Conservation (phyloP, 108 stramenopile species). For the Cyclotella choctawhatcheeana region DNA sequence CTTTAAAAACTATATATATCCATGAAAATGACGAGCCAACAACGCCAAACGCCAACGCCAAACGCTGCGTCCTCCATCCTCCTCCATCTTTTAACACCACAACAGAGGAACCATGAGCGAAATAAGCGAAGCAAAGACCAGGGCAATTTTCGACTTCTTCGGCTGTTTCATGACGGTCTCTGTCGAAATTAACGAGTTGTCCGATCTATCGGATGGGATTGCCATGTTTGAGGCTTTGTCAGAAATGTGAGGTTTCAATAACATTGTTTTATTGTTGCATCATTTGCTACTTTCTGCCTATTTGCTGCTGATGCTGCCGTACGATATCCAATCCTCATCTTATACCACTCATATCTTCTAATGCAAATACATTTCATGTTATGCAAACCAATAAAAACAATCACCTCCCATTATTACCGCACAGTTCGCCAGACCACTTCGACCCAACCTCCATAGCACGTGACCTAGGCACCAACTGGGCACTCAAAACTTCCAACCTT, state of each 20-base stretch:
- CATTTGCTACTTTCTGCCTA: not conserved
- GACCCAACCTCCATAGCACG: conserved; percentile 88
- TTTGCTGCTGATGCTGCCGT: not conserved
- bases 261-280: not conserved
- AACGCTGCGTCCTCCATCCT: not conserved
- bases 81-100: not conserved
- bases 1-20: not conserved
- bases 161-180: conserved; percentile 45
- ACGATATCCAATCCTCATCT: too few relatives aligned
- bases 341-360: not conserved
- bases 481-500: conserved; percentile 80
- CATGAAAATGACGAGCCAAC: not conserved
- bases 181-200: conserved; percentile 52
- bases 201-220: conserved; percentile 81
- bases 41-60: too few relatives aligned
- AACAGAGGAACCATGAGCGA: conserved; percentile 26
- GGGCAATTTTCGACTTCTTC: conserved; percentile 43
- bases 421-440: conserved; percentile 76
- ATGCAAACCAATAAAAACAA: not conserved
- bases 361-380: not conserved
- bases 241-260: conserved; percentile 75
- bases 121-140: conserved; percentile 23
- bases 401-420: conserved; percentile 15
- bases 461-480: conserved; percentile 87
- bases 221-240: conserved; percentile 85